phyloP scores from a whole-genome alignment of 2,329 filamentous ascomycete species.

The Ciborinia camelliae region DNA sequence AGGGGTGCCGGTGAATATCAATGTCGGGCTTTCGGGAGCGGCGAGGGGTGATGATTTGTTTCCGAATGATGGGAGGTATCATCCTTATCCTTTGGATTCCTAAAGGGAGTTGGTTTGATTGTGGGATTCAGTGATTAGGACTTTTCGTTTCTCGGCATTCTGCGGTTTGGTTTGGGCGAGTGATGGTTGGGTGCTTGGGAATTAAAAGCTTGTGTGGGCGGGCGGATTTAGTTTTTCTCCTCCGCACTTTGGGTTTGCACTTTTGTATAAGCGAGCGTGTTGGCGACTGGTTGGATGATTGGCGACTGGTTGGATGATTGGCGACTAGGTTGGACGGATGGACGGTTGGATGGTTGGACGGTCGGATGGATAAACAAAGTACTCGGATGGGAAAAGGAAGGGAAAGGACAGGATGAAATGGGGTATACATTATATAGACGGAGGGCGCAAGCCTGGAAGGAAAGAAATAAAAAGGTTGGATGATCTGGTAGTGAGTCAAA shows the following conservation, averaged over 20 bases:
- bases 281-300: no score
- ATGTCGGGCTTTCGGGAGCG: neutral
- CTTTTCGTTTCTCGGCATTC: no score
- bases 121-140: no score
- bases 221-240: neutral
- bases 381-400: neutral
- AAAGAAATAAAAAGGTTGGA: neutral
- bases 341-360: neutral
- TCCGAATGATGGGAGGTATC: constrained; percentile 33
- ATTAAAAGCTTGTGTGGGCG: neutral
- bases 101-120: neutral
- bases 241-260: neutral
- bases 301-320: no score
- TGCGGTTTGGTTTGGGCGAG: neutral
- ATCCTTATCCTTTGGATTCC: constrained; percentile 22
- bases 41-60: constrained; percentile 10
- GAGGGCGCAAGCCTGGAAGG: constrained; percentile 12
- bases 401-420: neutral
- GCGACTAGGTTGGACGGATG: neutral
- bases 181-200: neutral
- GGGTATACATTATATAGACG: constrained; percentile 3
- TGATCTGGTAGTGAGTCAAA: neutral
- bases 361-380: neutral
- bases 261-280: neutral
- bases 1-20: neutral